Conservation (phyloP, 2,329 filamentous ascomycete species). For the Paraphaeosphaeria sporulosa region DNA sequence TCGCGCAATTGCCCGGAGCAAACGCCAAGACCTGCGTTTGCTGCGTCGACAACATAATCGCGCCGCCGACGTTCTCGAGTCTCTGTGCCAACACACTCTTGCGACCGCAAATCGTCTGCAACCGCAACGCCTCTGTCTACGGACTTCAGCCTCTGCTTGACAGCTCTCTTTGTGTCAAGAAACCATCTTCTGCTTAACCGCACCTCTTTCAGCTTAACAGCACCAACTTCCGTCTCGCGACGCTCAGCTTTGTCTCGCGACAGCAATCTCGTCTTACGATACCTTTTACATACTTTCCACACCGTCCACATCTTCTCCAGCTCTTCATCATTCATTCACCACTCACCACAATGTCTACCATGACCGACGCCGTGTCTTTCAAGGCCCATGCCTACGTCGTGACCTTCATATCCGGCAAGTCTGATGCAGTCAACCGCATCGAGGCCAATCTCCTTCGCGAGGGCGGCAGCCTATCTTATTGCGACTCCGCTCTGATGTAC, state of each 20-base stretch:
- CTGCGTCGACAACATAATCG: not conserved
- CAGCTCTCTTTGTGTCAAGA: not conserved
- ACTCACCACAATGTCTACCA: not conserved
- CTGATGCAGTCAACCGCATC: not conserved
- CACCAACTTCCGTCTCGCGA: not conserved
- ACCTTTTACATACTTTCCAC: not conserved
- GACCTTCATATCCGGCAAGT: not conserved
- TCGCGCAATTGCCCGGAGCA: not conserved
- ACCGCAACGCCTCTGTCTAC: not conserved
- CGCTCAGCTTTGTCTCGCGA: not conserved
- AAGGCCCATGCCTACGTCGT: not conserved
- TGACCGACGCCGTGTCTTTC: not conserved
- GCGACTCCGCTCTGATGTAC: not conserved
- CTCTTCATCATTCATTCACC: too few species aligned
- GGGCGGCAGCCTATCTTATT: not conserved
- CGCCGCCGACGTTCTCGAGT: not conserved
- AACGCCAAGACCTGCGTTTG: constrained; percentile 2
- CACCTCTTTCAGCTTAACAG: not conserved
- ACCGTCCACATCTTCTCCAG: too few species aligned
- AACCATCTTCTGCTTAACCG: not conserved
- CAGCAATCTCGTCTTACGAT: not conserved
- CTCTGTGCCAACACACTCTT: not conserved
- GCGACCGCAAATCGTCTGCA: not conserved
- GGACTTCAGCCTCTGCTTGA: not conserved
- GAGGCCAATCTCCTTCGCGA: not conserved